Conservation (phyloP, 139 green algal genomes). For the Spirogloea muscicola region DNA sequence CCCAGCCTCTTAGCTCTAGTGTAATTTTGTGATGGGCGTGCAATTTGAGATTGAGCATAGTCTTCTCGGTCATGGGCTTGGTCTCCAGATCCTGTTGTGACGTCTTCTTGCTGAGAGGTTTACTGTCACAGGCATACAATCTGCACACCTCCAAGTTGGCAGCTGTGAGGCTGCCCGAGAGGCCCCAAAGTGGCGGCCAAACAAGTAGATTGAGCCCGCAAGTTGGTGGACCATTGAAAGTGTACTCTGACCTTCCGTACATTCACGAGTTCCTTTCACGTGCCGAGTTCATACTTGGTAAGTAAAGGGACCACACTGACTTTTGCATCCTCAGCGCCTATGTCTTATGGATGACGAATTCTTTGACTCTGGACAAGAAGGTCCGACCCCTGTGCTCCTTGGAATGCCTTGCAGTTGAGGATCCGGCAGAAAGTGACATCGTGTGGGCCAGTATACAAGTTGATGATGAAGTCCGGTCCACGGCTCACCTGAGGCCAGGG, state of each 20-base stretch:
- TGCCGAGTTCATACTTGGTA: slow-evolving; percentile 13
- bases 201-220: too few species aligned
- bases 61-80: too few species aligned
- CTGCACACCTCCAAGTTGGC: too few species aligned
- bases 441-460: slow-evolving; percentile 28
- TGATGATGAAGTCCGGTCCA: slow-evolving; percentile 24
- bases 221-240: neutral
- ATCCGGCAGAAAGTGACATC: slow-evolving; percentile 28
- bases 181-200: too few species aligned
- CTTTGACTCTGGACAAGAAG: neutral
- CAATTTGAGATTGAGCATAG: too few species aligned
- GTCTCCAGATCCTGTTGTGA: too few species aligned
- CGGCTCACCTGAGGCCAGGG: neutral
- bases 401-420: slow-evolving; percentile 19
- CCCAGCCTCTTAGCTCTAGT: too few species aligned
- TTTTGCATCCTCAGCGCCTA: neutral
- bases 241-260: neutral
- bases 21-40: too few species aligned
- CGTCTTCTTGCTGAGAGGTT: too few species aligned
- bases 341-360: neutral
- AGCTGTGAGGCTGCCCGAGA: too few species aligned
- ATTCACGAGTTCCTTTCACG: neutral
- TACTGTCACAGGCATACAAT: too few species aligned
- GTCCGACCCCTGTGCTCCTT: neutral
- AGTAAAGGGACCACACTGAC: neutral